Conservation (phyloP, 2,329 filamentous ascomycete genomes). For the Ceratocystiopsis sp. region DNA sequence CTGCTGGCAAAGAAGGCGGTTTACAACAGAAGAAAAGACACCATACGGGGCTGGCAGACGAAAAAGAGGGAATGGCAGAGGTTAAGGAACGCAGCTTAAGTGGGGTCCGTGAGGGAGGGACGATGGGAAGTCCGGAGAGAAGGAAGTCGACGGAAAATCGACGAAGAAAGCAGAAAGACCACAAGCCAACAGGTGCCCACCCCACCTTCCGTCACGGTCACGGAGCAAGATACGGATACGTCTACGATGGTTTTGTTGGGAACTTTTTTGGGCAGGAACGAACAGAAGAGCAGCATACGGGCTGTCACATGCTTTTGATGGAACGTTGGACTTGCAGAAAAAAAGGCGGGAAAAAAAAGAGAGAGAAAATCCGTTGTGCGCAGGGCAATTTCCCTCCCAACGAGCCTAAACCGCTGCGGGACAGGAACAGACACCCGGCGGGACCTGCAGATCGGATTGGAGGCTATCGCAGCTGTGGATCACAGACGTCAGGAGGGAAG, state of each 20-base stretch:
- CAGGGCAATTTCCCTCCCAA: conserved; percentile 3
- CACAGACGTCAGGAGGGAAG: neutral
- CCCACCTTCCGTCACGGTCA: no score
- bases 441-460: neutral
- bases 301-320: conserved; percentile 7
- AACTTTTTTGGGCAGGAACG: neutral
- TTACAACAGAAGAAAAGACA: neutral
- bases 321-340: neutral
- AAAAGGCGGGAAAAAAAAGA: neutral
- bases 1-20: neutral
- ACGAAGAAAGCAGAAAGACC: neutral
- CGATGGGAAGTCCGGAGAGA: neutral
- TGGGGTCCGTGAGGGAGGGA: conserved; percentile 2
- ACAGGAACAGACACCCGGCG: no score
- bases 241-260: neutral
- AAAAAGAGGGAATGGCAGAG: neutral
- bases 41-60: neutral
- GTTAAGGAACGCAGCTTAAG: conserved; percentile 1
- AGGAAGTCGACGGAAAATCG: neutral
- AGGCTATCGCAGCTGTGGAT: neutral
- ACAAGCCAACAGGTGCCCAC: neutral
- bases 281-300: no score
- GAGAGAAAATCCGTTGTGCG: neutral
- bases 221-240: neutral
- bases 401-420: conserved; percentile 2